Evolutionary conservation across 306 rosid species (phyloP), one percentile per base, ranked within the genome.

Genomic region (Ochetophila trinervis): DNA sequence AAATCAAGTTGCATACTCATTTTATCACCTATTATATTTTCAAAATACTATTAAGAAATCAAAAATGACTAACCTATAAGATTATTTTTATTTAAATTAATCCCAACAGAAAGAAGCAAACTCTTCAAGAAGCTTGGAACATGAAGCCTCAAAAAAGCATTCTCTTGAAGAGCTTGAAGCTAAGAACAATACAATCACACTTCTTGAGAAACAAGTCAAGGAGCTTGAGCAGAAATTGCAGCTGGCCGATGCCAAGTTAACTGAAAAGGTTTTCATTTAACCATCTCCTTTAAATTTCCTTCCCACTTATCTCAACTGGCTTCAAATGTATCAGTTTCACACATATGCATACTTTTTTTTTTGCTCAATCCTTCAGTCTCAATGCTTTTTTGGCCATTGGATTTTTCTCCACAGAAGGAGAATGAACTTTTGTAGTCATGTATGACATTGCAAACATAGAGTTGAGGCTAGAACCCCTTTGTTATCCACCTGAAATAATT

Each of bases 181-280:
- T 14, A 93, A 86, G 84, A 80, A 79, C 72, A 86, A 73, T 37
- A 86, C 87, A 72, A 66, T 86, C 23, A 19, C 73, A 63, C 70
- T 85, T 74, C 76, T 90, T 45, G 82, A 78, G 68, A 78, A 91
- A 78, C 96, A 86, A 78, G 60, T 87, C 53, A 79, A 63, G 63
- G 96, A 87, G 45, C 84, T 90, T 37, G 91, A 87, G 78, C 86
- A 86, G 73, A 93, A 84, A 72, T 68, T 86, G 81, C 83, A 78
- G 78, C 74, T 62, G 58, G 81, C 78, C 24, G 77, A 66, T 19
- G 75, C 78, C 50, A 87, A 84, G 69, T 8, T 69, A 59, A 68
- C 77, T 4, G 81, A 78, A 44, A 87, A 82, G 95, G 98, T 92
- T 60, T 34, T 71, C 35, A 60, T 61, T 2, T 45, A 44, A 23